These are phyloP conservation scores for Xylaria acuta DNA, from an alignment of 495 filamentous ascomycete genomes.

Conservation along the genomic window DNA sequence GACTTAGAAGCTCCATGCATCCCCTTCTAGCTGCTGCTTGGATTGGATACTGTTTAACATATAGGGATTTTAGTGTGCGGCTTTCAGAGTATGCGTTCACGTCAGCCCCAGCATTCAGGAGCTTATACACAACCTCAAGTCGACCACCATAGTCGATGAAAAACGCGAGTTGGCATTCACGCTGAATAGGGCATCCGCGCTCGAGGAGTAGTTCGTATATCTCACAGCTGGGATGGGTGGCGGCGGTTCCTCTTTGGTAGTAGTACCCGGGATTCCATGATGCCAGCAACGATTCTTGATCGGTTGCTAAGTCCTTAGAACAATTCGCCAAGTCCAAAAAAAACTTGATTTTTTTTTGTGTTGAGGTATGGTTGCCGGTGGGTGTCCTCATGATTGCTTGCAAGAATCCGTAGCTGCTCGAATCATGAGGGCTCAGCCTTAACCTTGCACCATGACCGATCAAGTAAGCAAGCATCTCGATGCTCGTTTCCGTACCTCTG, in stretches of 20 bases:
- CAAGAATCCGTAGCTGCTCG: neutral
- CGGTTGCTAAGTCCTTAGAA: neutral
- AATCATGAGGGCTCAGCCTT: neutral
- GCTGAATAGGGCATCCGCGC: neutral
- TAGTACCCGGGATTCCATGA: neutral
- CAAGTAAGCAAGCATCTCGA: slow-evolving; percentile 4
- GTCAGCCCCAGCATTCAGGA: neutral
- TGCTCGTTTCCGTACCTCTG: no score
- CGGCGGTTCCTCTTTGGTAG: neutral
- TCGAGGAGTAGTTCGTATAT: neutral
- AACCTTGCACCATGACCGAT: neutral
- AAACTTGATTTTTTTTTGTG: neutral
- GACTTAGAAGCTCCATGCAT: neutral
- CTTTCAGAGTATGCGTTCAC: neutral
- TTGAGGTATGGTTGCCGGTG: fast-evolving
- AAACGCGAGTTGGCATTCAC: neutral
- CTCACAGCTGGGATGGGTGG: neutral
- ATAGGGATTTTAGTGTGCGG: neutral
- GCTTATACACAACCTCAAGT: neutral
- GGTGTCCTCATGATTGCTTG: neutral
- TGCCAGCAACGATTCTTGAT: neutral
- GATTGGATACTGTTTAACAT: neutral
- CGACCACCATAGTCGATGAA: neutral
- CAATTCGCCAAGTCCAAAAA: neutral
- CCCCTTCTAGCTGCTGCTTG: neutral